These are phyloP conservation scores for Suillus occidentalis DNA, from an alignment of 768 basidiomycete species.

Conservation along the genomic window DNA sequence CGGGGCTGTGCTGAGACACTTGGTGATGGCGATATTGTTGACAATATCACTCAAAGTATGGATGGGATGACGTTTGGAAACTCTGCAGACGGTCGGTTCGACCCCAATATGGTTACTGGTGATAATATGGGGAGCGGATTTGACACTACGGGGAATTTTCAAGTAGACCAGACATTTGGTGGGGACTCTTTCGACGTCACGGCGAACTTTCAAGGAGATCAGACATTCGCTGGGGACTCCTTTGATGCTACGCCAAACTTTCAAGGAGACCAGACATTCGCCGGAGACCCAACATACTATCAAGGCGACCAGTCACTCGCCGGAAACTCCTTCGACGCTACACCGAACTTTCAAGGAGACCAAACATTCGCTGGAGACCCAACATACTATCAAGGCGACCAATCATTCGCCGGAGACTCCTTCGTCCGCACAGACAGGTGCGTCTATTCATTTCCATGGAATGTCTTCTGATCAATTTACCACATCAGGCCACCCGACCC, in stretches of 20 bases:
- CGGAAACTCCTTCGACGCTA: background rate
- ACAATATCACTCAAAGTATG: constrained; percentile 2
- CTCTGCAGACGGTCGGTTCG: background rate
- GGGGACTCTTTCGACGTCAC: no score
- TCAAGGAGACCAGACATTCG: background rate
- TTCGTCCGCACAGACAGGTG: background rate
- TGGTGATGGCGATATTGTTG: background rate
- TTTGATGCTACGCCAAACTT: no score
- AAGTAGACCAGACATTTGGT: no score
- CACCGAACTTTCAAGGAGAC: background rate
- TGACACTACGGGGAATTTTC: background rate
- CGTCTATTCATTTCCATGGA: background rate
- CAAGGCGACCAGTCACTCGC: background rate
- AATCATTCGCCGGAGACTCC: background rate
- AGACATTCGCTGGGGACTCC: no score
- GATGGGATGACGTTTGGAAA: background rate
- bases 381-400: background rate
- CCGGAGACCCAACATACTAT: background rate
- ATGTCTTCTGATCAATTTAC: background rate
- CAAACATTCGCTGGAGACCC: background rate
- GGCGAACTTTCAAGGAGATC: no score
- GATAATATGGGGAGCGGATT: background rate
- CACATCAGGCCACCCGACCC: background rate
- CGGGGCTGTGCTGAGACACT: background rate
- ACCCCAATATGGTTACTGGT: background rate